Evolutionary conservation across 2,329 filamentous ascomycete genomes (phyloP), one percentile per base, ranked within the genome.

Genomic region (Fusarium setosum): DNA sequence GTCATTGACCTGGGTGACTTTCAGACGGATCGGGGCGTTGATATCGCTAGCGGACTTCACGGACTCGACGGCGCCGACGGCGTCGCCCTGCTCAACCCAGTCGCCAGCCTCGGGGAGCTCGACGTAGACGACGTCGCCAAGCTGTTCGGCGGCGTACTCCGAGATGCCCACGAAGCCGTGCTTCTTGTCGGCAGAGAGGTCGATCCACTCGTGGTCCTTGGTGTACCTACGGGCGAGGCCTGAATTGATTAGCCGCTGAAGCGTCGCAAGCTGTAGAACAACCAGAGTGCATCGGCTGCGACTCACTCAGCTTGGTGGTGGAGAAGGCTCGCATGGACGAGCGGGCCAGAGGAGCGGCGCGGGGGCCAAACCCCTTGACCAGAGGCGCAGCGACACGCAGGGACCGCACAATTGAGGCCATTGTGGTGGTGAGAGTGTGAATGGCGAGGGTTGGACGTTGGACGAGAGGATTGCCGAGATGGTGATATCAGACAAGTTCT

Each of bases 21-120:
- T 91, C 75, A 95, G 95, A 51, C 86, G 82, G 69, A 97, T 87
- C 17, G 96, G 96, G 13, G 93, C 90, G 82, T 97, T 91, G 84
- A 99, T 97, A 78, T 99, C 96, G 66, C 93, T 95, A n/a, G 96
- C 96, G 65, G 92, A 96, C 86, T 99, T 99, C 80, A 99, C 96
- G 4, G 94, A 97, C 84, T 99, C 96, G 72, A 99, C 95, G 61
- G 95, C 94, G 70, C 96, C 96, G 71, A 98, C 92, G 67, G 91
- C 86, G 76, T 98, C 95, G 73, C 94, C 94, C 57, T 89, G 86
- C 59, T 81, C 80, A 63, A 97, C 86, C 72, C 90, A 87, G 71
- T 89, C 83, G 68, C 88, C 67, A 56, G 84, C 76, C 69, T 90
- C 84, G 56, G 96, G 96, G 26, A 99, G 91, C 85, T 99, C 96